Evolutionary conservation across 2,329 filamentous ascomycete species (phyloP), one percentile per base, ranked within the genome.

Genomic region (Microdochium bolleyi): DNA sequence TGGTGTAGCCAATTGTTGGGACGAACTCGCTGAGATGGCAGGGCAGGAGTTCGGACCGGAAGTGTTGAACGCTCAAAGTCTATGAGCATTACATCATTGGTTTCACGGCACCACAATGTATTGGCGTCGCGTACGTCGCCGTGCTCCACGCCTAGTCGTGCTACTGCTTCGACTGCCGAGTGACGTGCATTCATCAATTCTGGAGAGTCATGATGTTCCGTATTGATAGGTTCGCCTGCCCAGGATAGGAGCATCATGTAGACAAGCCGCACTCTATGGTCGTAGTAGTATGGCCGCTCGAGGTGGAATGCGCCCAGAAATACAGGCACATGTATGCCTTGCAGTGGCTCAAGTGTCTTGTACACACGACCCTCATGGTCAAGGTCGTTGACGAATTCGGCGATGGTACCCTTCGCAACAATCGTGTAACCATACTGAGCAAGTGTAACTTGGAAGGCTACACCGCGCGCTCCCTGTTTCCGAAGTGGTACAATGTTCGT

Each of bases 381-480:
- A 5, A 73, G 67, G 53, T 69, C 62, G 4, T 46, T 14, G 30
- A 67, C 55, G 21, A 70, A 70, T 19, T 54, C 62, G 22, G 16
- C 24, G 2, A 69, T 61, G 1, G 66, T 74, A 22, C 67, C 68
- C 57, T 78, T 77, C 50, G 65, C 61, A 25, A 71, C 61, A 48
- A 77, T 70, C 2, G 67, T 73, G 60, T 76, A 77, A 54, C 71
- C 66, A 55, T 74, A 67, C 2, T 54, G 60, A 24, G 68, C 57
- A 38, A 77, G 62, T 9, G 67, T 71, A 3, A 76, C 58, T 52
- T 65, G 61, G 56, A 77, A 76, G 5, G 75, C 58, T 3, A 66
- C 69, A 16, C 71, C 66, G 9, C 67, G 63, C 1, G 70, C 57
- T 4, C 73, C 68, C 25, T 60, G 53, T n/a, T 60, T 21, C 8